Evolutionary conservation across 768 basidiomycete genomes (phyloP), one percentile per base, ranked within the genome.

Genomic region (Nidula microcarpa): DNA sequence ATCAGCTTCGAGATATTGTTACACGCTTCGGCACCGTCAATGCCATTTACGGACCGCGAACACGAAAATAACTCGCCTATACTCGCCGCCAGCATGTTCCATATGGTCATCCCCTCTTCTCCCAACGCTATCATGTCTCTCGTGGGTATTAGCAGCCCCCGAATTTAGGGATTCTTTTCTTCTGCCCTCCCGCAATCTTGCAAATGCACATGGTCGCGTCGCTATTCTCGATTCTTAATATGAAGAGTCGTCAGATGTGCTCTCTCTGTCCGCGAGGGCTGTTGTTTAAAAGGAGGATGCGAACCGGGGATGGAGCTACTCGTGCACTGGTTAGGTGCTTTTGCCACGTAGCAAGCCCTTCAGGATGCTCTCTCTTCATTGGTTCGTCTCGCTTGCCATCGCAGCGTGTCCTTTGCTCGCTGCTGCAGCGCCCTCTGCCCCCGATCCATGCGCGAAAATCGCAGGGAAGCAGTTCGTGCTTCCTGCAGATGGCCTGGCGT

Each of bases 401-500:
- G 17, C 45, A 37, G 18, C 34, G 34, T n/a, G 43, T 18, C 34
- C 55, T 33, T 23, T 41, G 14, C 51, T 54, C 9, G 23, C 47
- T 49, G 58, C 44, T 30, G 57, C 58, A 35, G 61, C 58, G n/a
- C 56, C 68, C 5, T 63, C 69, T 44, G 53, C 66, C 10, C 55
- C 67, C 36, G 74, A 74, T 48, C 73, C 74, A 33, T 76, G 74
- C 54, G 65, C 60, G 8, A 70, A 68, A 50, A 70, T 76, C 44
- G 71, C 68, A 50, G 73, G 73, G n/a, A 63, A 74, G 56, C 51
- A 60, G 0, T 84, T 80, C 55, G 77, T 74, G 6, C 69, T 66
- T 9, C 81, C 85, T 10, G 69, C 76, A 2, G 78, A 82, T 54
- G 82, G 77, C 14, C 68, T 85, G 37, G 79, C 83, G 1, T 86